Evolutionary conservation across 495 filamentous ascomycete species (phyloP).

Genomic region (Filosporella fistucella): DNA sequence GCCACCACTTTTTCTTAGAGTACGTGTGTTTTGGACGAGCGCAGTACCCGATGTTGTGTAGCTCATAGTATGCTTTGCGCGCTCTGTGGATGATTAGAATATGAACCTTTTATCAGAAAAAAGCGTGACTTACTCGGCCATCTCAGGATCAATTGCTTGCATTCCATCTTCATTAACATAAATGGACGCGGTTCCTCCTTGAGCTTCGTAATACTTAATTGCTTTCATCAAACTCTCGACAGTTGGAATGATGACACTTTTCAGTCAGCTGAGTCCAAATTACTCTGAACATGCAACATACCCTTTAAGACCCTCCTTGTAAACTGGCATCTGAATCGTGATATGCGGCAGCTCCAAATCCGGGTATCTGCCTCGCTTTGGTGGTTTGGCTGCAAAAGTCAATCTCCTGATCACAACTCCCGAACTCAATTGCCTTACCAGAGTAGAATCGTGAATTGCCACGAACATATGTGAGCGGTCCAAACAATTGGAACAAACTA

Average conservation of each 20-base stretch:
- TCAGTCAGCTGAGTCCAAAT: not conserved
- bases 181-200: constrained; percentile 66
- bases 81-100: constrained; percentile 16
- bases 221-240: constrained; percentile 29
- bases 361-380: constrained; percentile 1
- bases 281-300: not conserved
- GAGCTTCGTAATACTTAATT: constrained; percentile 47
- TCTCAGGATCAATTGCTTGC: constrained; percentile 35
- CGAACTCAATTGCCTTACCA: constrained; percentile 3
- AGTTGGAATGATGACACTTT: constrained; percentile 30
- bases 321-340: constrained; percentile 31
- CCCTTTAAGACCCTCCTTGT: constrained; percentile 27
- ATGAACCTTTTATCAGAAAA: not conserved
- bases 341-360: constrained; percentile 10
- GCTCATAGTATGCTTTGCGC: constrained; percentile 57
- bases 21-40: constrained; percentile 48
- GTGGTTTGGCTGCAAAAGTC: constrained; percentile 2
- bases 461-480: constrained; percentile 4
- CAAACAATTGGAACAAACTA: constrained; percentile 14
- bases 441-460: constrained; percentile 11
- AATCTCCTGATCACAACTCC: not conserved
- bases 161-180: constrained; percentile 71
- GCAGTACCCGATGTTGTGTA: constrained; percentile 57
- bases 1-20: not conserved
- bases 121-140: constrained; percentile 16